Evolutionary conservation across 495 filamentous ascomycete species (phyloP).

Genomic region (Rhypophila decipiens): DNA sequence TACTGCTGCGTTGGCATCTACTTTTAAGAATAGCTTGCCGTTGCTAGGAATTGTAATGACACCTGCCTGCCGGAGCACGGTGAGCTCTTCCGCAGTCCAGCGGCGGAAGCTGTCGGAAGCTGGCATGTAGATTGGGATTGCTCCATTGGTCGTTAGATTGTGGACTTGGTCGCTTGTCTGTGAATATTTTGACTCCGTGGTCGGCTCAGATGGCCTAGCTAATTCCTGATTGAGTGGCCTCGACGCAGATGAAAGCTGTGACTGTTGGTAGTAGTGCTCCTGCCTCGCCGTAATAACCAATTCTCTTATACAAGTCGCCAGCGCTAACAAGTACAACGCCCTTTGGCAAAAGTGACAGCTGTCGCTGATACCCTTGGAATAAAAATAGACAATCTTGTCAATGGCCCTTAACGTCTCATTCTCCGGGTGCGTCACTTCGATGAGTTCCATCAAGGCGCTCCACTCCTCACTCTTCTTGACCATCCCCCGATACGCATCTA

Average conservation of each 20-base stretch:
- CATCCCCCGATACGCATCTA: background rate
- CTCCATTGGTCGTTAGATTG: background rate
- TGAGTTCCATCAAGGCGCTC: background rate
- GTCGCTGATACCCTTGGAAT: constrained; percentile 1
- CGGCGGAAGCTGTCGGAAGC: background rate
- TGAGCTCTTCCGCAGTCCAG: constrained; percentile 5
- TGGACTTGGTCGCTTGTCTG: background rate
- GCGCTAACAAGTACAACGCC: constrained; percentile 7
- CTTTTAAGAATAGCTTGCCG: constrained; percentile 12
- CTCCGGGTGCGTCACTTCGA: background rate
- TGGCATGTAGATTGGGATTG: constrained; percentile 17
- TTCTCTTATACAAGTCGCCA: constrained; percentile 7
- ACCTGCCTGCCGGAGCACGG: background rate
- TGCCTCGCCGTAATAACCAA: background rate
- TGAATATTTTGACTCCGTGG: too few relatives aligned
- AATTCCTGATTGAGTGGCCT: too few relatives aligned
- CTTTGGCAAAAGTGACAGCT: constrained; percentile 6
- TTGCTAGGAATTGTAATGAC: constrained; percentile 9
- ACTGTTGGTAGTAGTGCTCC: background rate
- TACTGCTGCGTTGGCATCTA: constrained; percentile 11
- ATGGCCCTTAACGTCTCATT: background rate
- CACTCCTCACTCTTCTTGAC: constrained; percentile 2
- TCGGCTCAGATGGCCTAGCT: too few relatives aligned
- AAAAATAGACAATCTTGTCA: constrained; percentile 15
- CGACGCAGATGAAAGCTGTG: too few relatives aligned